Evolutionary conservation across 2,329 filamentous ascomycete genomes (phyloP).

Genomic region (Madurella fahalii): DNA sequence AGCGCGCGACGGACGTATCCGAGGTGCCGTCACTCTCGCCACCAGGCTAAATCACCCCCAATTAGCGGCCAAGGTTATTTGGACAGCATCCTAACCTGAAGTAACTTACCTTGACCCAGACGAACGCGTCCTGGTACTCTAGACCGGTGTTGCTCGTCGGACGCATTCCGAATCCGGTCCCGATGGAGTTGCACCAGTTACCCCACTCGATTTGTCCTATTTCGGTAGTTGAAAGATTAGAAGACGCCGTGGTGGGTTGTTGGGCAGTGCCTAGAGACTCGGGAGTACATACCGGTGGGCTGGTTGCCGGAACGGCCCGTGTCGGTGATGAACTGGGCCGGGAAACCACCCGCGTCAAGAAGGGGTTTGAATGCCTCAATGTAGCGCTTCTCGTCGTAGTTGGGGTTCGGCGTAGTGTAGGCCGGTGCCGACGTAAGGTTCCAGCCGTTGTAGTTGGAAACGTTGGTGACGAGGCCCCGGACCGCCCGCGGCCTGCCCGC

Average conservation of each 20-base stretch:
- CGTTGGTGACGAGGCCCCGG: conserved; percentile 54
- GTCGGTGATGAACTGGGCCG: conserved; percentile 47
- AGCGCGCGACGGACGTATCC: conserved; percentile 45
- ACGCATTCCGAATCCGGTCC: conserved; percentile 61
- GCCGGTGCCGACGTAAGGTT: conserved; percentile 38
- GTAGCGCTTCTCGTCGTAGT: conserved; percentile 56
- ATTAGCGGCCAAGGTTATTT: too few species aligned
- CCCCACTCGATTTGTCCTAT: conserved; percentile 54
- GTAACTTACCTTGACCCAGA: conserved; percentile 55
- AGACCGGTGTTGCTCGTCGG: conserved; percentile 60
- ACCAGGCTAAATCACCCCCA: conserved; percentile 43
- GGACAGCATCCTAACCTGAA: too few species aligned
- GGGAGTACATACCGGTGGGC: conserved; percentile 42
- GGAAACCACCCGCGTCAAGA: conserved; percentile 46
- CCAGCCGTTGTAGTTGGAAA: conserved; percentile 56
- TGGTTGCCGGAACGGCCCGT: conserved; percentile 54
- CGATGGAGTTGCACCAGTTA: conserved; percentile 51
- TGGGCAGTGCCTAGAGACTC: not conserved
- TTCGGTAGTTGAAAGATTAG: not conserved
- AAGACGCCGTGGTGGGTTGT: not conserved
- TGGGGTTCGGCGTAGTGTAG: conserved; percentile 45
- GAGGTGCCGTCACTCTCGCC: conserved; percentile 52
- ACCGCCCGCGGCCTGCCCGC: conserved; percentile 47
- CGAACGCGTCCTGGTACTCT: conserved; percentile 58
- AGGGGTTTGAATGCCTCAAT: conserved; percentile 60